Percentiles rank a stretch among this genome's conserved stretches.
These are phyloP conservation scores for Phytophthora pinifolia DNA, from an alignment of 352 stramenopile genomes.

Conservation along the genomic window DNA sequence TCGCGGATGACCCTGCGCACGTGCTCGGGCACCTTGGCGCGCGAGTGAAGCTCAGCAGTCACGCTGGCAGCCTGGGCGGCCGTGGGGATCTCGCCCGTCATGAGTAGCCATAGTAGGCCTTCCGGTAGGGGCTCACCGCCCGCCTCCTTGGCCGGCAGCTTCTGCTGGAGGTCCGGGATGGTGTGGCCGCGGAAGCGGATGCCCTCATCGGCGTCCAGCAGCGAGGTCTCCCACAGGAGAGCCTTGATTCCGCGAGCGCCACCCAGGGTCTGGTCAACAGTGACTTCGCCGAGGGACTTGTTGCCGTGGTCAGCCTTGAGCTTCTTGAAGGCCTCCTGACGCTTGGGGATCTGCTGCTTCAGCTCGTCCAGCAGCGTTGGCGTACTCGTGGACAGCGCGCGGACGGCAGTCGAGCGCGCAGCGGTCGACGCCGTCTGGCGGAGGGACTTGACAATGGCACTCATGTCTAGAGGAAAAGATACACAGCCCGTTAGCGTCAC, in stretches of 20 bases:
- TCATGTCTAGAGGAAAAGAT: conserved; percentile 42
- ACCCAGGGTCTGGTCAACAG: conserved; percentile 96
- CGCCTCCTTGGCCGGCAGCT: conserved; percentile 90
- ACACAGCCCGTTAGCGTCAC: conserved; percentile 6
- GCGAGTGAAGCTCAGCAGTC: conserved; percentile 95
- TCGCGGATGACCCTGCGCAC: conserved; percentile 94
- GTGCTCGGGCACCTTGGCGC: conserved; percentile 94
- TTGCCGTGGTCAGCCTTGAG: conserved; percentile 93
- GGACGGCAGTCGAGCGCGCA: conserved; percentile 34
- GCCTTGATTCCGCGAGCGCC: conserved; percentile 97
- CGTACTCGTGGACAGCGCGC: conserved; percentile 68
- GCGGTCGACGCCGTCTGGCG: conserved; percentile 47
- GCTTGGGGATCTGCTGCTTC: conserved; percentile 88
- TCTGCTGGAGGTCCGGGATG: conserved; percentile 98
- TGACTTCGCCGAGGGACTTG: conserved; percentile 93
- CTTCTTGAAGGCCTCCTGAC: conserved; percentile 94
- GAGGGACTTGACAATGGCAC: conserved; percentile 69
- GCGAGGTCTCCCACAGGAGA: conserved; percentile 98
- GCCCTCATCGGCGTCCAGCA: conserved; percentile 94
- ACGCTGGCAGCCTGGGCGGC: conserved; percentile 95
- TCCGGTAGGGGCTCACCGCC: conserved; percentile 97
- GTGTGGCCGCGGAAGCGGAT: conserved; percentile 99
- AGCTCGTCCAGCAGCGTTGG: conserved; percentile 83
- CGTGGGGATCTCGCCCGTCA: conserved; percentile 97
- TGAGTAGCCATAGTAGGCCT: conserved; percentile 96